Evolutionary conservation across 768 basidiomycete genomes (phyloP).

Genomic region (Hericium erinaceus): DNA sequence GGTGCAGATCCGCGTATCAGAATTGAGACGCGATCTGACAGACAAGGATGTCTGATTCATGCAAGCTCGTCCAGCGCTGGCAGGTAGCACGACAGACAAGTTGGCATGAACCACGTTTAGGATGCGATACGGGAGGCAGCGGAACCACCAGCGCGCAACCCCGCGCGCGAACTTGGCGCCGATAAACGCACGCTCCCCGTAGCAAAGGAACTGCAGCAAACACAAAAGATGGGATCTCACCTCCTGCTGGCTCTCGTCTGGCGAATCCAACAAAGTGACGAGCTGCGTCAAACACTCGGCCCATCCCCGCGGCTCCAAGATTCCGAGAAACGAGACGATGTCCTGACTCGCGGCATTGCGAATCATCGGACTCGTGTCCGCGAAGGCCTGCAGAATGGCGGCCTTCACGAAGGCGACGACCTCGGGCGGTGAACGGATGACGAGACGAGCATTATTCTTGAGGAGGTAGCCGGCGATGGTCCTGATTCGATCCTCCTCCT

Average conservation of each 20-base stretch:
- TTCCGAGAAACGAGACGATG: slow-evolving; percentile 82
- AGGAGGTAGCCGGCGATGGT: slow-evolving; percentile 94
- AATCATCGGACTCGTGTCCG: slow-evolving; percentile 75
- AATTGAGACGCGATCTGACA: too few relatives aligned
- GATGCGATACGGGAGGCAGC: too few relatives aligned
- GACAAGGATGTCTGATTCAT: too few relatives aligned
- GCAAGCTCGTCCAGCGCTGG: too few relatives aligned
- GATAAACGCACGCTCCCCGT: neutral
- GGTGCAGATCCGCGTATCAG: too few relatives aligned
- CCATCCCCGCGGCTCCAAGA: slow-evolving; percentile 88
- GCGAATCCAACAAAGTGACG: slow-evolving; percentile 68
- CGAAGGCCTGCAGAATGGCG: slow-evolving; percentile 74
- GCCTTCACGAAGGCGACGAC: slow-evolving; percentile 68
- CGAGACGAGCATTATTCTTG: slow-evolving; percentile 87
- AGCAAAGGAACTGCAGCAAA: neutral
- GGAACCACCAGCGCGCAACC: too few relatives aligned
- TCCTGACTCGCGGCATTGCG: slow-evolving; percentile 91
- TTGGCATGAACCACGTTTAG: too few relatives aligned
- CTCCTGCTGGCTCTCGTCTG: slow-evolving; percentile 75
- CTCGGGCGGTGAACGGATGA: slow-evolving; percentile 56
- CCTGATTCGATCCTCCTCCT: slow-evolving; percentile 87
- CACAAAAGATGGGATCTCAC: slow-evolving; percentile 35
- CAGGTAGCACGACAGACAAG: too few relatives aligned
- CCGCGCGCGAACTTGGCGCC: too few relatives aligned
- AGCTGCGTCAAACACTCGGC: slow-evolving; percentile 87